Evolutionary conservation across 768 basidiomycete species (phyloP).

Genomic region (Boletellus sp.): DNA sequence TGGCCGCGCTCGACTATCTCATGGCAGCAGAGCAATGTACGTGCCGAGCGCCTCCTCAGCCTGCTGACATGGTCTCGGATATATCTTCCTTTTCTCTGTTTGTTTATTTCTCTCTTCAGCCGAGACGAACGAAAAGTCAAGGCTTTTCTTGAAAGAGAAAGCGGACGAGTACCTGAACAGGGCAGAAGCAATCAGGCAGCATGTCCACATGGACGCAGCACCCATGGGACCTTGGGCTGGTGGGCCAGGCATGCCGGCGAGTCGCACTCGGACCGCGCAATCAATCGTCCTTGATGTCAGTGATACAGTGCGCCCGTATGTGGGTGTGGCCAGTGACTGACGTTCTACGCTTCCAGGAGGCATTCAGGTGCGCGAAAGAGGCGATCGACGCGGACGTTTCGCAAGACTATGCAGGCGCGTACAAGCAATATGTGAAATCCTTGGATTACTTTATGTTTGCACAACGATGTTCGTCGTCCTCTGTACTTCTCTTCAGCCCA

Average conservation of each 20-base stretch:
- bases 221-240: background rate
- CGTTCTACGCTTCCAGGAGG: conserved; percentile 41
- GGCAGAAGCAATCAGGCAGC: conserved; percentile 13
- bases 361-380: conserved; percentile 83
- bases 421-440: conserved; percentile 87
- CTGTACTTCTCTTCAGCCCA: background rate
- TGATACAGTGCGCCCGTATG: background rate
- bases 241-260: background rate
- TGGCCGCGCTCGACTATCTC: conserved; percentile 94
- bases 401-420: conserved; percentile 90
- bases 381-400: conserved; percentile 88
- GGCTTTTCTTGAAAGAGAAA: conserved; percentile 12
- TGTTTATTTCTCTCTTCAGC: background rate
- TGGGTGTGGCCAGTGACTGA: background rate
- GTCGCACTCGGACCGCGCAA: background rate
- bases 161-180: conserved; percentile 18
- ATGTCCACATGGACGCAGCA: background rate
- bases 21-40: conserved; percentile 91
- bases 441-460: conserved; percentile 98
- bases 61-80: background rate
- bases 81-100: background rate
- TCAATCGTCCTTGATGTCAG: conserved; percentile 17
- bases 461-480: conserved; percentile 63
- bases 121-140: conserved; percentile 20
- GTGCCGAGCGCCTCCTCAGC: background rate